Base-by-base conservation (phyloP, 1,284 basidiomycete genomes). In the Sphagnurus paluster region DNA sequence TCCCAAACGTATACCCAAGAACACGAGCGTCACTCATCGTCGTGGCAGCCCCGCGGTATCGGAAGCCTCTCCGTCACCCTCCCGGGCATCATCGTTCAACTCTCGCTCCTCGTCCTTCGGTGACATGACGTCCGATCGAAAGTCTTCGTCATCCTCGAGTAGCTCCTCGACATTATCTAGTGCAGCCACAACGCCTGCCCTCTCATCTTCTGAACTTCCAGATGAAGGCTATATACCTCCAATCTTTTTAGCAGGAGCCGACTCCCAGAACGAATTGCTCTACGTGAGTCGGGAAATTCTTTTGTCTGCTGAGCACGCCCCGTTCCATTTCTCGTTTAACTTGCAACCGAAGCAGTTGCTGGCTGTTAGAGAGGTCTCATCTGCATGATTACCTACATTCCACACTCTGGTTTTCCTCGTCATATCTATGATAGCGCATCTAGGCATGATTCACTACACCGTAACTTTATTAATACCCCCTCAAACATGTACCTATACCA, bases 1-100 rank as follows among this genome's bases (percentile, higher is more conserved):
- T 16, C 60, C 62, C 3, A 60, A 47, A 6, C 61, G 62, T n/a
- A 55, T 52, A 2, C 62, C 61, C 9, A 55, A 54, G 30, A 21
- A 34, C 25, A 36, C 30, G 25, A 47, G 47, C 36, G 28, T 29
- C n/a, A n/a, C 35, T 2, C 37, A 58, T 52, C 37, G 60, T 56
- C 47, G 42, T 35, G 32, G 32, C 4, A 48, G 36, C 25, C 36
- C 46, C 14, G 29, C 40, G 1, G 23, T 45, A n/a, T 42, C 43
- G 11, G 48, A 42, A 5, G 36, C 34, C 11, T 46, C 47, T 14
- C 50, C 50, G 14, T n/a, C 45, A 20, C 33, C 42, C 35, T 44
- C 47, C 11, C 41, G 45, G 13, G 20, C 45, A n/a, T 49, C 53
- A 9, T 42, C 40, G 14, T 37, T 44, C 9, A 50, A 52, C 19